Percentiles rank a stretch among this genome's conserved stretches.
Evolutionary conservation across 2,329 filamentous ascomycete species (phyloP).

Genomic region (Fusarium subglutinans): DNA sequence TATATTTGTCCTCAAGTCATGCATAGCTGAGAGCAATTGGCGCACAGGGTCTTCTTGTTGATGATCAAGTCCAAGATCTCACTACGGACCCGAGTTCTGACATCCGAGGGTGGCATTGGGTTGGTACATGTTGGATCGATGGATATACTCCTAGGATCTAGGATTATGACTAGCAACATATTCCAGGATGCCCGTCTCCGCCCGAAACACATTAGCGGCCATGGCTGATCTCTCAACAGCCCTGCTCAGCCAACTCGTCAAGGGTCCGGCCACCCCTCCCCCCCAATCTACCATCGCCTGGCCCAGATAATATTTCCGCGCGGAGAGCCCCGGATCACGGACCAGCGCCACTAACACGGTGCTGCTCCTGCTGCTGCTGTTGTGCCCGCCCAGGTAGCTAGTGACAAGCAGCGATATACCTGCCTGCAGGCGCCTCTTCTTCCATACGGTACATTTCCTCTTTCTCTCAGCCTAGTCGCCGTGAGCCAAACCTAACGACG

Average conservation of each 20-base stretch:
- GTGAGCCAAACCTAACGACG: conserved; percentile 41
- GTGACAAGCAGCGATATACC: conserved; percentile 48
- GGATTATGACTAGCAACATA: conserved; percentile 42
- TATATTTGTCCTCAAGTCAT: not conserved
- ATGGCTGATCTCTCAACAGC: conserved; percentile 53
- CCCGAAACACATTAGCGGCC: conserved; percentile 55
- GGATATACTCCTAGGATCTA: conserved; percentile 37
- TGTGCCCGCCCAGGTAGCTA: conserved; percentile 45
- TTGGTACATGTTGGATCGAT: conserved; percentile 26
- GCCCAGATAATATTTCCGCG: conserved; percentile 60
- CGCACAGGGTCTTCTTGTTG: conserved; percentile 4
- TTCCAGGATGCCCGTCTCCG: conserved; percentile 48
- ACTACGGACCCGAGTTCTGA: conserved; percentile 32
- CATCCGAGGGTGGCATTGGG: conserved; percentile 25
- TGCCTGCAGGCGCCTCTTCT: conserved; percentile 43
- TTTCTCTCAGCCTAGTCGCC: conserved; percentile 38
- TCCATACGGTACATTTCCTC: conserved; percentile 39
- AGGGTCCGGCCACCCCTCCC: conserved; percentile 50
- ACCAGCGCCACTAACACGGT: conserved; percentile 48
- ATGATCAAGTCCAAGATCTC: conserved; percentile 14
- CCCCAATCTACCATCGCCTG: conserved; percentile 50
- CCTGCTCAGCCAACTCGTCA: conserved; percentile 49
- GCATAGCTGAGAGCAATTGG: not conserved
- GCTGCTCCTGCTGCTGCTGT: conserved; percentile 41
- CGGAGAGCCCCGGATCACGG: conserved; percentile 56